phyloP scores from a whole-genome alignment of 768 basidiomycete genomes.

The Naganishia friedmannii region DNA sequence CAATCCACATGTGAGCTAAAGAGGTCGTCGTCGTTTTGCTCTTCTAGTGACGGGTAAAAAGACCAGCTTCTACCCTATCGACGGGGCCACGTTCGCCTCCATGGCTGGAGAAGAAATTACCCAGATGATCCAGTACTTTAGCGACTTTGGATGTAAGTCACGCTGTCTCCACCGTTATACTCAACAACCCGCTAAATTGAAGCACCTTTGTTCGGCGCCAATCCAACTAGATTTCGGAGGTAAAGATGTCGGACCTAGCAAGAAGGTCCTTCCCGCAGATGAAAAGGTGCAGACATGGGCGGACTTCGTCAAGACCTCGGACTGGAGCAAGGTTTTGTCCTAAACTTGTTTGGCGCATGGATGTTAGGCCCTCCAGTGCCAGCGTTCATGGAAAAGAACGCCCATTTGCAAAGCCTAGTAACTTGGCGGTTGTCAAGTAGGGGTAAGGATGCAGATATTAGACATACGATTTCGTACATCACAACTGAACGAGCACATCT shows the following conservation, averaged over 20 bases:
- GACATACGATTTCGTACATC: too few species aligned
- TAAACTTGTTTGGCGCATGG: background rate
- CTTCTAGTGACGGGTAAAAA: background rate
- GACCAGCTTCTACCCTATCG: background rate
- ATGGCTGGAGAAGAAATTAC: conserved; percentile 24
- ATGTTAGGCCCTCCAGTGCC: too few species aligned
- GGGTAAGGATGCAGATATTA: too few species aligned
- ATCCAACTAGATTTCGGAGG: conserved; percentile 26
- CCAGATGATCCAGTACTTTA: conserved; percentile 29
- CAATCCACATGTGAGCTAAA: background rate
- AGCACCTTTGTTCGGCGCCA: background rate
- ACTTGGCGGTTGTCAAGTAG: too few species aligned
- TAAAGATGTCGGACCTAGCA: conserved; percentile 25
- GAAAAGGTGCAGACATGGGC: conserved; percentile 29
- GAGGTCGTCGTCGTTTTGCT: background rate
- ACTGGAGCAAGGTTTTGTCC: conserved; percentile 26
- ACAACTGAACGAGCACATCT: too few species aligned
- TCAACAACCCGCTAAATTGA: background rate
- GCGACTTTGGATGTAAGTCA: conserved; percentile 32
- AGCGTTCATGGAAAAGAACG: too few species aligned
- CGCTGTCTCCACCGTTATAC: background rate
- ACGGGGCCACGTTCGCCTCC: conserved; percentile 16
- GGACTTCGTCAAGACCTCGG: conserved; percentile 15
- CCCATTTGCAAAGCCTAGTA: too few species aligned
- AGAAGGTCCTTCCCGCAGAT: conserved; percentile 5